Evolutionary conservation across 768 basidiomycete species (phyloP).

Genomic region (Thelephora ganbajun): DNA sequence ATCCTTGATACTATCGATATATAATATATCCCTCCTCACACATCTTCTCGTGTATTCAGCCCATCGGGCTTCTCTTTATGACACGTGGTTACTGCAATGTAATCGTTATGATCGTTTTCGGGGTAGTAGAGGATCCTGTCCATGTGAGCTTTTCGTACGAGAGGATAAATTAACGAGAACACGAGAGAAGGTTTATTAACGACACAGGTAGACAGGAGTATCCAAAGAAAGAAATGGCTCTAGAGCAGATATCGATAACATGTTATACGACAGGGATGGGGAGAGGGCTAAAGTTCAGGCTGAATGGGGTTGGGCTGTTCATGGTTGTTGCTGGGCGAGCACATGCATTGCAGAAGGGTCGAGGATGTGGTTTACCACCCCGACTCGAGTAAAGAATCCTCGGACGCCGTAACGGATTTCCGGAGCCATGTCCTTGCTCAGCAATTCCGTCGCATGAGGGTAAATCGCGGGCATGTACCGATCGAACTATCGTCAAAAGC

Average conservation of each 20-base stretch:
- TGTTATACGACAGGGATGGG: too few relatives aligned
- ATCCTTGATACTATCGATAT: too few relatives aligned
- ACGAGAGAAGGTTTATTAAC: neutral
- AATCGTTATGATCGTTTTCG: neutral
- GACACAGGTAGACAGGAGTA: neutral
- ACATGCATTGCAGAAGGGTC: constrained; percentile 27
- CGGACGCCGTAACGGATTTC: constrained; percentile 74
- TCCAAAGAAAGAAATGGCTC: neutral
- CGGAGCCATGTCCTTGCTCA: constrained; percentile 68
- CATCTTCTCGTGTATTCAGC: neutral
- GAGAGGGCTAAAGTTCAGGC: too few relatives aligned
- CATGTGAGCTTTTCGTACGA: too few relatives aligned
- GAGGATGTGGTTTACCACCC: constrained; percentile 55
- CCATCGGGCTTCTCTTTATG: neutral
- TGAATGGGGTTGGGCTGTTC: too few relatives aligned
- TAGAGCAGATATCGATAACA: neutral
- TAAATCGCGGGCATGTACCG: constrained; percentile 85
- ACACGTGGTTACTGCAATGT: neutral
- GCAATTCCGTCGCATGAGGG: constrained; percentile 74
- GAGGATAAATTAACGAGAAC: neutral
- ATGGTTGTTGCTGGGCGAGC: too few relatives aligned
- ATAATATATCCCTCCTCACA: too few relatives aligned
- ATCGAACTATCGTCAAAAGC: constrained; percentile 46
- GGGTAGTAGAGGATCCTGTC: too few relatives aligned
- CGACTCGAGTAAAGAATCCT: constrained; percentile 71